Evolutionary conservation across 495 filamentous ascomycete species (phyloP), one percentile per base, ranked within the genome.

Genomic region (Penicillium herquei): DNA sequence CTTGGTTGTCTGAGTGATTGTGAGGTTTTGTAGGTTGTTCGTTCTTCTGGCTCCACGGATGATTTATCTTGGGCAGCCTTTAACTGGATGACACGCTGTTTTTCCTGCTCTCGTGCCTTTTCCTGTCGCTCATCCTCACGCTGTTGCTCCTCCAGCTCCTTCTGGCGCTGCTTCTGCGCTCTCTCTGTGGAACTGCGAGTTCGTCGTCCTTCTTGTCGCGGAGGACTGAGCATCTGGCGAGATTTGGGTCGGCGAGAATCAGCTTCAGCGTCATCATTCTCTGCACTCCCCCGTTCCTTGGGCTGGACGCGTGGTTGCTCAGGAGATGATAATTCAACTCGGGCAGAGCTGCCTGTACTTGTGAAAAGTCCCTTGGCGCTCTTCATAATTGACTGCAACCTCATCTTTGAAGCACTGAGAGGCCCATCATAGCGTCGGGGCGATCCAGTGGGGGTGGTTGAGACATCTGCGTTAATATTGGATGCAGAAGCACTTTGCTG

Each of bases 381-480:
- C 67, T 90, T 90, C 57, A 96, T 77, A 50, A 95, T 90, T 8
- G 91, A 94, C 39, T 91, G 91, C 34, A 96, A 73, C 66, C 89
- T 91, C 58, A 84, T 87, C 73, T 95, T 96, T 14, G 92, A 91
- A 45, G 91, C 88, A 66, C 90, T 96, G 30, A 96, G 68, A 6
- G 91, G 89, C 43, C 87, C 92, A 55, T 92, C 90, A 61, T 86
- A 81, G 53, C 80, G 81, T 52, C 82, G 82, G 16, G 90, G 90
- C 11, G 90, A 90, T 42, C 87, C 88, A 18, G 78, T 75, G 5
- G 90, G 87, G 9, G 87, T 90, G 7, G 84, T 85, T 26, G 85
- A 79, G 32, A 70, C 64, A 10, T 74, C 76, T 37, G 49, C 35
- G 14, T 67, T 49, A 12, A 85, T 80, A 55, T 86, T 84, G 2